These are phyloP conservation scores for Globisporangium ultimum DNA, from an alignment of 352 stramenopile genomes.

Conservation along the genomic window DNA sequence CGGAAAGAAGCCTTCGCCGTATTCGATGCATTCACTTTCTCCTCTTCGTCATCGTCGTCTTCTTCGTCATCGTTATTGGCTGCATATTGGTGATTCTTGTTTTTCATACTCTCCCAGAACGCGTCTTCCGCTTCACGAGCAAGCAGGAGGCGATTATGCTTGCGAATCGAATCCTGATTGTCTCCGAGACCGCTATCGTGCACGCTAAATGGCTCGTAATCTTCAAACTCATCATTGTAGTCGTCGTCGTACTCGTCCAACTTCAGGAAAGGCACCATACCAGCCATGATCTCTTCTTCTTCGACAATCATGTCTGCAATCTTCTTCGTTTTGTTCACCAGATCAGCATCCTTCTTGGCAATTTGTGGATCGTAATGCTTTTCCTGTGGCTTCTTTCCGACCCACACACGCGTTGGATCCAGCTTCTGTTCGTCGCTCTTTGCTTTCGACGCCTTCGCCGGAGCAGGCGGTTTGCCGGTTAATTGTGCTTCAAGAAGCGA, in stretches of 20 bases:
- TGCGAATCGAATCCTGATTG: slow-evolving; percentile 48
- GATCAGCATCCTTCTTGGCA: slow-evolving; percentile 34
- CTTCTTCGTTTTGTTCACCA: slow-evolving; percentile 54
- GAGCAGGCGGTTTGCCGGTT: slow-evolving; percentile 10
- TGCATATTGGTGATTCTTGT: slow-evolving; percentile 33
- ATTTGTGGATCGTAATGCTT: slow-evolving; percentile 62
- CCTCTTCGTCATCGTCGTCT: slow-evolving; percentile 19
- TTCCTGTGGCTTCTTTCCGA: slow-evolving; percentile 61
- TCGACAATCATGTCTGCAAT: slow-evolving; percentile 49
- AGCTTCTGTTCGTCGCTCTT: slow-evolving; percentile 27
- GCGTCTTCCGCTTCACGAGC: slow-evolving; percentile 57
- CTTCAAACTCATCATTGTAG: slow-evolving; percentile 85
- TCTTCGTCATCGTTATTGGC: slow-evolving; percentile 16
- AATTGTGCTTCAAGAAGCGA: slow-evolving; percentile 24
- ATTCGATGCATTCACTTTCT: slow-evolving; percentile 13
- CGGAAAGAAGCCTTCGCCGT: slow-evolving; percentile 1
- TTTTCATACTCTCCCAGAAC: slow-evolving; percentile 72
- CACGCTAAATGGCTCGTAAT: slow-evolving; percentile 68
- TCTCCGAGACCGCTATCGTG: slow-evolving; percentile 38
- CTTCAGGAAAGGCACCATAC: slow-evolving; percentile 19
- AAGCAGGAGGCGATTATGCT: slow-evolving; percentile 49
- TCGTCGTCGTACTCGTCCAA: slow-evolving; percentile 78
- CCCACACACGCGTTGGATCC: slow-evolving; percentile 47
- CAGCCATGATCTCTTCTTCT: slow-evolving; percentile 32
- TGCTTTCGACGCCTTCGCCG: slow-evolving; percentile 9